Evolutionary conservation across 108 stramenopile genomes (phyloP), one percentile per base, ranked within the genome.

Genomic region (Nitzschia inconspicua): DNA sequence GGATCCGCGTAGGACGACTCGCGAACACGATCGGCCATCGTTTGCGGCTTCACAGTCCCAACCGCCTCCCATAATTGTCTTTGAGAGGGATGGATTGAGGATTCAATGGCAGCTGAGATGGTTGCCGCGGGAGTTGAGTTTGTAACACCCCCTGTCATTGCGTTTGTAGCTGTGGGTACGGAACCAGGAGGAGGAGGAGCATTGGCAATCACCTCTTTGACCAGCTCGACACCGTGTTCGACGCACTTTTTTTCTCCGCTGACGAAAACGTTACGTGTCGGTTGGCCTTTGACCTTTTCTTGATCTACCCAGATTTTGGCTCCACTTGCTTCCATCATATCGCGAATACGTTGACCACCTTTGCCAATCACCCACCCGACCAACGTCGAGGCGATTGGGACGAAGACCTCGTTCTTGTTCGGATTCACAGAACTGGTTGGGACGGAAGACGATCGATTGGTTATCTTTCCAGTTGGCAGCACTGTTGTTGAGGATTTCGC

Each of bases 241-340:
- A 92, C 90, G 11, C 63, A 61, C 23, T 77, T 77, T 14, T 74
- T 66, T 60, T 79, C 68, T n/a, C 90, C 94, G 61, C 90, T 92
- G 7, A 95, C 78, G 58, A 88, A 95, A 4, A 92, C 89, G 62
- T 86, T 81, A 10, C 94, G 77, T 7, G 76, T 56, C 60, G 90
- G 85, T 22, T 80, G 72, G 32, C 74, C 66, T 24, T 68, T 79
- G 76, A 90, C 78, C 23, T 74, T 82, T 47, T 91, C 94, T 68
- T 95, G 93, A 60, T 95, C 94, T 60, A 95, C 92, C 94, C 94
- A 95, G 28, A 95, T 72, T 63, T 90, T 89, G 5, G 89, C 86
- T 23, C 87, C 88, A 66, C 83, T 86, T 48, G 88, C 86, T 70
- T 92, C 88, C 94, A 95, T 95, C 57, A 95, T 60, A 66, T 92